Base-by-base conservation (phyloP, 139 green algal genomes). In the Micractinium sp. region DNA sequence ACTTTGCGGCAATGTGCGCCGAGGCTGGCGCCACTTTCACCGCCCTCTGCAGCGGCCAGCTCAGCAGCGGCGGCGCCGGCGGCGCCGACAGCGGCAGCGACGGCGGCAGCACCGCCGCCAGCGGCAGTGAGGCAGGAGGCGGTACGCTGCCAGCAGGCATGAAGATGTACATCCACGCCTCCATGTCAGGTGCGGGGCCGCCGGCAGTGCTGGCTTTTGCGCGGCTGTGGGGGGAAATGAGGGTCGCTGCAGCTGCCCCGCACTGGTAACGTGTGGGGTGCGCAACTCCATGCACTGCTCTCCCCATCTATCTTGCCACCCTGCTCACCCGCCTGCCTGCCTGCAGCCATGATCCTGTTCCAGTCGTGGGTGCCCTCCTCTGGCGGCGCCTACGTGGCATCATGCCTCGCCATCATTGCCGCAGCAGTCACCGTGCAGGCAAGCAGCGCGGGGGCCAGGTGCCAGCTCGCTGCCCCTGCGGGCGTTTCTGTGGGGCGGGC, bases 141-240 rank as follows among this genome's bases (percentile, higher is more conserved):
- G 36, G 38, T 41, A 69, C 39, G 3, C 23, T 53, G 60, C 74
- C 47, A 20, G 69, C 39, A 3, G 29, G n/a, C 36, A 76, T 87
- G 69, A 88, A 85, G 47, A 90, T 89, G 88, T 93, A 82, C 47
- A 18, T 93, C n/a, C 90, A 93, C 56, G 87, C 90, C 19, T 66
- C 69, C 74, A 91, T 89, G 69, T 82, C 83, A 33, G 83, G 83
- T 87, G 29, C 0, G 82, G 75, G 12, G 47, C 47, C 35, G 35
- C 16, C 14, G 16, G 78, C 19, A 56, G 15, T 53, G 76, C 76
- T 5, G 3, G 20, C 33, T 7, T n/a, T n/a, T n/a, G n/a, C n/a
- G n/a, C n/a, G n/a, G 63, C 63, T 73, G 47, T 56, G 47, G 47
- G 7, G 47, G 5, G 7, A 5, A 9, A 56, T 5, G 47, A 56